These are phyloP conservation scores for Zychaea mexicana DNA, from an alignment of 371 early-diverging fungal genomes.

Conservation along the genomic window DNA sequence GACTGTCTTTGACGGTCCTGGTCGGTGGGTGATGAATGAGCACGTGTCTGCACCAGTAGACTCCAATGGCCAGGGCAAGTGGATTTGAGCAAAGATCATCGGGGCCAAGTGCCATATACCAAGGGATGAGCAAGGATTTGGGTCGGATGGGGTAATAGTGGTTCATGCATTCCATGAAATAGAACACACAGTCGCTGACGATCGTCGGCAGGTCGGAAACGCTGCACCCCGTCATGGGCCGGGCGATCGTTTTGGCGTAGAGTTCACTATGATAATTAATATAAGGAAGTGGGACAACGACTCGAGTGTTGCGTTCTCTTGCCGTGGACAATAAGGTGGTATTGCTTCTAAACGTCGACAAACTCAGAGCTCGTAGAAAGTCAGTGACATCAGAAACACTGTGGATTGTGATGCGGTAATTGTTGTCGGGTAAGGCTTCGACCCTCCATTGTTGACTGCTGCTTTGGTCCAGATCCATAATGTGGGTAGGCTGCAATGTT, in stretches of 20 bases:
- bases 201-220: slow-evolving; percentile 6
- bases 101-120: slow-evolving; percentile 18
- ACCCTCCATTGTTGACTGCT: slow-evolving; percentile 19
- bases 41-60: slow-evolving; percentile 31
- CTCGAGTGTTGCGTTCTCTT: not conserved
- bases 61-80: slow-evolving; percentile 23
- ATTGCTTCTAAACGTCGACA: slow-evolving; percentile 3
- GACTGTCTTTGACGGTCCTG: slow-evolving; percentile 14
- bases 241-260: slow-evolving; percentile 17
- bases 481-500: not conserved
- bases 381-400: slow-evolving; percentile 20
- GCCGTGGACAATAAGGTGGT: not conserved
- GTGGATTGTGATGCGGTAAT: slow-evolving; percentile 20
- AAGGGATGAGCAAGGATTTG: slow-evolving; percentile 12
- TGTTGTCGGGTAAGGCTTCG: slow-evolving; percentile 14
- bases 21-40: slow-evolving; percentile 29
- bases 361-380: slow-evolving; percentile 17
- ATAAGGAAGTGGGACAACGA: slow-evolving; percentile 16
- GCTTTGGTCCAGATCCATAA: slow-evolving; percentile 10
- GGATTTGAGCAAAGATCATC: slow-evolving; percentile 21
- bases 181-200: slow-evolving; percentile 26
- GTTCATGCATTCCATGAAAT: slow-evolving; percentile 31
- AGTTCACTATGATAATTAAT: slow-evolving; percentile 30
- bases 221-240: not conserved
- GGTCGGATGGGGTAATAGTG: slow-evolving; percentile 35